Percentiles rank a stretch among this genome's conserved stretches.
Evolutionary conservation across 1,284 basidiomycete genomes (phyloP).

Genomic region (Cutaneotrichosporon dermatis): DNA sequence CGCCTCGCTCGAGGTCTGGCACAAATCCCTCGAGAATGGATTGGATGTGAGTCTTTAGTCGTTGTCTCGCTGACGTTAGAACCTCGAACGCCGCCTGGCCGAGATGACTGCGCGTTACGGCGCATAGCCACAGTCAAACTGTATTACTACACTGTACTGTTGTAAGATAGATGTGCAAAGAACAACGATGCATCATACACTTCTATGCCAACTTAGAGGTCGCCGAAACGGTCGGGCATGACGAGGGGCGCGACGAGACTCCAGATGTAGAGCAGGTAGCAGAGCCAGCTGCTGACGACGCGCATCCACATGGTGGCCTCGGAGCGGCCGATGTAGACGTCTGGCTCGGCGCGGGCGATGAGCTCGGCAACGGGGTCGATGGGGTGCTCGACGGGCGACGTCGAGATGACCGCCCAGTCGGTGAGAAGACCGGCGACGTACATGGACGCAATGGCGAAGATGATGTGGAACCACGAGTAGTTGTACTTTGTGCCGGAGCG

Average conservation of each 20-base stretch:
- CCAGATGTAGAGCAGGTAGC: slow-evolving; percentile 84
- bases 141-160: background rate
- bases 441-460: slow-evolving; percentile 94
- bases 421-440: slow-evolving; percentile 98
- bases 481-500: slow-evolving; percentile 95
- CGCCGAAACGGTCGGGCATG: slow-evolving; percentile 62
- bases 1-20: slow-evolving; percentile 15
- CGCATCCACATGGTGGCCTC: slow-evolving; percentile 99
- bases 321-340: slow-evolving; percentile 92
- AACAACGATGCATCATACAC: slow-evolving; percentile 15
- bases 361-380: slow-evolving; percentile 20
- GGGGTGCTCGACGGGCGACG: slow-evolving; percentile 35
- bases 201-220: slow-evolving; percentile 20
- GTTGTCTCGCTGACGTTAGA: background rate
- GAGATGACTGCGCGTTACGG: slow-evolving; percentile 5
- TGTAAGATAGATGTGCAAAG: background rate
- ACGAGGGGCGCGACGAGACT: slow-evolving; percentile 82
- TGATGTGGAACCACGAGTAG: slow-evolving; percentile 97
- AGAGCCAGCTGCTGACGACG: slow-evolving; percentile 90
- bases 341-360: slow-evolving; percentile 42
- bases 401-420: slow-evolving; percentile 68
- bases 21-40: slow-evolving; percentile 10
- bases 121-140: background rate
- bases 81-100: slow-evolving; percentile 12
- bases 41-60: slow-evolving; percentile 7